Percentiles rank a stretch among this genome's conserved stretches.
phyloP scores from a whole-genome alignment of 2,329 filamentous ascomycete species.

The Rhynchosporium agropyri region DNA sequence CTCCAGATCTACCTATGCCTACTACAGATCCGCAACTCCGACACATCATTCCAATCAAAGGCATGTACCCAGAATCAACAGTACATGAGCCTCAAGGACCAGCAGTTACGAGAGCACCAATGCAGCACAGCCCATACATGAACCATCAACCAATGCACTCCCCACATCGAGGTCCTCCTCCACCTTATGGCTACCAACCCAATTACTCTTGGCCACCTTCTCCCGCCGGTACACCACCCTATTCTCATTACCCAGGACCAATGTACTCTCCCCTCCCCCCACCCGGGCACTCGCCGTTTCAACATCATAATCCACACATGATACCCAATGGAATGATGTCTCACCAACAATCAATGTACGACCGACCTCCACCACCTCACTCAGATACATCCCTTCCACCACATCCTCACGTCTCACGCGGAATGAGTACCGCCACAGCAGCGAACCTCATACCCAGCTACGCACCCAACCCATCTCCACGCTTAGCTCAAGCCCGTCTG shows the following conservation, averaged over 20 bases:
- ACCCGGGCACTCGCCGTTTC: conserved; percentile 39
- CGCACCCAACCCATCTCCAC: conserved; percentile 44
- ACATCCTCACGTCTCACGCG: conserved; percentile 35
- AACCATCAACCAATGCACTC: conserved; percentile 45
- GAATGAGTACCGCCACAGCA: conserved; percentile 37
- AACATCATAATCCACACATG: conserved; percentile 39
- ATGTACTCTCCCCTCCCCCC: conserved; percentile 44
- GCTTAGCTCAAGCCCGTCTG: conserved; percentile 45
- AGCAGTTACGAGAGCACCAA: conserved; percentile 75
- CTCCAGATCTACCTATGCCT: conserved; percentile 76
- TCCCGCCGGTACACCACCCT: conserved; percentile 57
- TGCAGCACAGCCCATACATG: conserved; percentile 54
- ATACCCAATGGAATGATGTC: conserved; percentile 26
- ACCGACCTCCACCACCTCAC: conserved; percentile 42
- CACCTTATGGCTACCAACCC: conserved; percentile 45
- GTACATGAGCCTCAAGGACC: conserved; percentile 85
- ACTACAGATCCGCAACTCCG: conserved; percentile 78
- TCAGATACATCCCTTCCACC: conserved; percentile 43
- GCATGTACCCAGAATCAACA: conserved; percentile 96
- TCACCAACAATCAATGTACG: conserved; percentile 37
- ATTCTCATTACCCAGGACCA: conserved; percentile 44
- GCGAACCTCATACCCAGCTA: conserved; percentile 37
- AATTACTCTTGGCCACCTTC: conserved; percentile 59
- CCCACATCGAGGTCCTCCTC: conserved; percentile 45
- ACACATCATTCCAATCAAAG: conserved; percentile 84